Percentiles rank a stretch among this genome's conserved stretches.
phyloP scores from a whole-genome alignment of 2,329 filamentous ascomycete genomes.

The Fusarium musae region DNA sequence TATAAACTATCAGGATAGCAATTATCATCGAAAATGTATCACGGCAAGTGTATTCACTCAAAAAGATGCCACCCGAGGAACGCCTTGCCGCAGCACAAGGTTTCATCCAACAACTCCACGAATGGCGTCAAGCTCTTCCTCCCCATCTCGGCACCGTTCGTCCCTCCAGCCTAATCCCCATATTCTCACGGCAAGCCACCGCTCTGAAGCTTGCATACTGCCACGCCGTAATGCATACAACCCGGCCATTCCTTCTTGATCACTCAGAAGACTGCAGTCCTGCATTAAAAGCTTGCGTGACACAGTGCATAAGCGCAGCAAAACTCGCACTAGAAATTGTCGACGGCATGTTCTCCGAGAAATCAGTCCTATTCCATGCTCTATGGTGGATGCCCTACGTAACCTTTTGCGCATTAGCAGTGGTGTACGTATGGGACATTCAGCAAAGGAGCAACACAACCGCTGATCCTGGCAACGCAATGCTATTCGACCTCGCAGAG shows the following conservation, averaged over 20 bases:
- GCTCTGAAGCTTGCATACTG: slow-evolving; percentile 65
- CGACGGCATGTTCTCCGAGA: slow-evolving; percentile 52
- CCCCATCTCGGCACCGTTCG: slow-evolving; percentile 56
- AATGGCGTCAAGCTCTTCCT: slow-evolving; percentile 55
- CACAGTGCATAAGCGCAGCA: slow-evolving; percentile 54
- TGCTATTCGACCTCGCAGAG: slow-evolving; percentile 40
- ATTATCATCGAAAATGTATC: slow-evolving; percentile 54
- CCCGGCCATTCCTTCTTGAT: slow-evolving; percentile 63
- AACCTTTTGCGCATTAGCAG: slow-evolving; percentile 63
- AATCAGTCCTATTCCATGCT: slow-evolving; percentile 53
- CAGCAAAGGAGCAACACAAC: slow-evolving; percentile 30
- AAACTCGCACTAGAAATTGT: slow-evolving; percentile 54
- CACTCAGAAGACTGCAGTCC: slow-evolving; percentile 31
- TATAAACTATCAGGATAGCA: slow-evolving; percentile 42
- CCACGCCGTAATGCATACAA: slow-evolving; percentile 66
- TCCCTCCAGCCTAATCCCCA: slow-evolving; percentile 58
- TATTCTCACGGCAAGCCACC: slow-evolving; percentile 60
- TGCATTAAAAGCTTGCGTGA: slow-evolving; percentile 42
- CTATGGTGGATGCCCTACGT: slow-evolving; percentile 66
- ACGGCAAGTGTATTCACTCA: slow-evolving; percentile 54
- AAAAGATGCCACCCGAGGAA: slow-evolving; percentile 49
- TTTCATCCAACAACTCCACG: slow-evolving; percentile 52
- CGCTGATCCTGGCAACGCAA: background rate
- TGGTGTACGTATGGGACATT: slow-evolving; percentile 63
- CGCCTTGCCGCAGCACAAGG: slow-evolving; percentile 52